These are phyloP conservation scores for Annona squamosa DNA, from an alignment of 164 flowering plant genomes.

Conservation along the genomic window DNA sequence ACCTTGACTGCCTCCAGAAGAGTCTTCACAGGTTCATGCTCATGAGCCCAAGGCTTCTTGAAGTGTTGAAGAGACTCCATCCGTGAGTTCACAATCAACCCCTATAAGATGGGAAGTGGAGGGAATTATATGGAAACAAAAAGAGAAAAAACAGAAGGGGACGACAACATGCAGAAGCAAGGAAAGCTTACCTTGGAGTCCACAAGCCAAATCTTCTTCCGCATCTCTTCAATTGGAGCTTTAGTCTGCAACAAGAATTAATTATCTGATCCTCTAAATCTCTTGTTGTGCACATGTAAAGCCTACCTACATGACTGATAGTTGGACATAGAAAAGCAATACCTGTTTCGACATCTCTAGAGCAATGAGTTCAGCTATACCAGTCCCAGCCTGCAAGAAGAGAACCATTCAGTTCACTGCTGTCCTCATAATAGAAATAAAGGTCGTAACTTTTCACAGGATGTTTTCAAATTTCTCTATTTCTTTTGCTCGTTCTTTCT, in stretches of 20 bases:
- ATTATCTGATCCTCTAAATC: not conserved
- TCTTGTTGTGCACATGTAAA: not conserved
- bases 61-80: conserved; percentile 84
- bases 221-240: conserved; percentile 63
- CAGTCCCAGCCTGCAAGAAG: conserved; percentile 80
- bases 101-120: conserved; percentile 36
- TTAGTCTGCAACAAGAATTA: conserved; percentile 46
- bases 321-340: not conserved
- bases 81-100: conserved; percentile 78
- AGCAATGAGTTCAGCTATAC: conserved; percentile 90
- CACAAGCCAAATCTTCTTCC: conserved; percentile 90
- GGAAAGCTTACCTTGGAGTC: conserved; percentile 66
- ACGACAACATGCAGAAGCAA: not conserved
- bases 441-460: not conserved
- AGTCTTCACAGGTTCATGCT: conserved; percentile 66
- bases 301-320: not conserved
- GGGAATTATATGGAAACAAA: not conserved
- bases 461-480: not conserved
- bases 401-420: not conserved
- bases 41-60: conserved; percentile 98
- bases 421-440: not conserved
- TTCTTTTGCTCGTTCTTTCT: not conserved
- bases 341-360: conserved; percentile 85
- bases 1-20: conserved; percentile 85
- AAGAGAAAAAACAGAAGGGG: not conserved